Evolutionary conservation across 306 rosid genomes (phyloP), one percentile per base, ranked within the genome.

Genomic region (Fragaria ananassa): DNA sequence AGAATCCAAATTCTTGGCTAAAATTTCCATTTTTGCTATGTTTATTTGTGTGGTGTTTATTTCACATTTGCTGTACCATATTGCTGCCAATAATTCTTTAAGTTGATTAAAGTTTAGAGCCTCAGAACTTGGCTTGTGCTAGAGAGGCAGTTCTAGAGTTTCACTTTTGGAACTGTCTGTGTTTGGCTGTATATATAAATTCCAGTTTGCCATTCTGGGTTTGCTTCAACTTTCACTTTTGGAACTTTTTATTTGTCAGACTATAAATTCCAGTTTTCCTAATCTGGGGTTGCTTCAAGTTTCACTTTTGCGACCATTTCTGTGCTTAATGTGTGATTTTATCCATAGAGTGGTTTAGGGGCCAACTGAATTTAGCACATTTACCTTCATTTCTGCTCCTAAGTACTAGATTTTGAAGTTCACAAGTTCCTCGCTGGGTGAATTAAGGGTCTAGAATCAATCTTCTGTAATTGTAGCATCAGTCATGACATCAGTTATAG

Each of bases 401-500:
- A 27, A 51, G 68, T 76, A 25, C 10, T 53, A 51, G 76, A 2
- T 23, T n/a, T 25, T 39, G 62, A 17, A 31, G 53, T 42, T 46
- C 42, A 6, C 0, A 31, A 31, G 44, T 4, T 76, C 65, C 73
- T 35, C 25, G 54, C 41, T 49, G 49, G 31, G 72, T 15, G 50
- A 39, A 51, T 31, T 1, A 34, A 56, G 78, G 49, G 71, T 66
- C 14, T 51, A n/a, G 58, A 72, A 50, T 39, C 50, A 72, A 45
- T 31, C 53, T 34, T 47, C 10, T 77, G 41, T 29, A 54, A 18
- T 34, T 73, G 41, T 68, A 66, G 58, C 63, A 63, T 66, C 5
- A 73, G 65, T 10, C 54, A 93, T 91, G 98, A 80, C 96, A 54
- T 78, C 91, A 7, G 77, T 75, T 35, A 21, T 58, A 56, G 79